Conservation (phyloP, 305 asterid species). For the Fraxinus ornus region DNA sequence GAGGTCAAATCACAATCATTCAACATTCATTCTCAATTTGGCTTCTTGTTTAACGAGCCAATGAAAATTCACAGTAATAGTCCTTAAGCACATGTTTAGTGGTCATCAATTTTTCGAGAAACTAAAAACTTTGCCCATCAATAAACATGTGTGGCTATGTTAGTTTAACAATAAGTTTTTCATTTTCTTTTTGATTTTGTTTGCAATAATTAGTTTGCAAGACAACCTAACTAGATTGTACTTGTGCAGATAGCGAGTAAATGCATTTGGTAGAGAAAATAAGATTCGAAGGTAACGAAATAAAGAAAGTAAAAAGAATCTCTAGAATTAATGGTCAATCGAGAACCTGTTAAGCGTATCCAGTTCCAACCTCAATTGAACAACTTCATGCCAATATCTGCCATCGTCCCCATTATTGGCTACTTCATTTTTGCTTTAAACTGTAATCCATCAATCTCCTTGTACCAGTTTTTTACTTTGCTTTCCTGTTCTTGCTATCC, state of each 20-base stretch:
- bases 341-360: background rate
- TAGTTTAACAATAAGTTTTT: background rate
- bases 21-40: background rate
- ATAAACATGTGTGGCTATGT: background rate
- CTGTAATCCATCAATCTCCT: background rate
- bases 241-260: background rate
- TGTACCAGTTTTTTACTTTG: background rate
- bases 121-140: background rate
- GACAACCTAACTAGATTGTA: background rate
- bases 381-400: background rate
- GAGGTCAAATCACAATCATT: background rate
- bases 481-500: background rate
- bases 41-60: background rate
- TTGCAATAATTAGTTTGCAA: background rate
- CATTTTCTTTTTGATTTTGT: background rate
- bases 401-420: background rate
- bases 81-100: background rate
- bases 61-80: background rate
- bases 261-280: background rate
- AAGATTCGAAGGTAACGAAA: background rate
- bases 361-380: background rate
- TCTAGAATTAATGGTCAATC: background rate
- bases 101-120: background rate
- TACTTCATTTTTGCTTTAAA: background rate
- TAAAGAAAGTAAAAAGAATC: background rate